Evolutionary conservation across 495 filamentous ascomycete genomes (phyloP).

Genomic region (Aspergillus nanangensis): DNA sequence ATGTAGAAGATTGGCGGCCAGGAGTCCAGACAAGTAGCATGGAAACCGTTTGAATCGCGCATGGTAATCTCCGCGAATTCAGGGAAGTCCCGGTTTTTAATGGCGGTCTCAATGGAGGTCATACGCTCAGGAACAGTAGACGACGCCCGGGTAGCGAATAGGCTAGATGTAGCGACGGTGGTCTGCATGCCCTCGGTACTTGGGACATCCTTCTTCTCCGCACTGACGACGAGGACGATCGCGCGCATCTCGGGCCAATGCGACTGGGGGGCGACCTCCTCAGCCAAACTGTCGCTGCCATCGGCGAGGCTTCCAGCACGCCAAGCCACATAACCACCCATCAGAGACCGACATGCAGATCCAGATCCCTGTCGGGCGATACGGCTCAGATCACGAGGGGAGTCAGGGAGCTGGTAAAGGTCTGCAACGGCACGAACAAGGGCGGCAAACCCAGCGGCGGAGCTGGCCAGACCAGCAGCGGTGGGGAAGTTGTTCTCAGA

Average conservation of each 20-base stretch:
- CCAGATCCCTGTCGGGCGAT: slow-evolving; percentile 96
- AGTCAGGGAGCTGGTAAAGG: slow-evolving; percentile 77
- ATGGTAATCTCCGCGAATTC: slow-evolving; percentile 88
- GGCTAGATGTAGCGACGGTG: slow-evolving; percentile 78
- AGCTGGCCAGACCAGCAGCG: slow-evolving; percentile 89
- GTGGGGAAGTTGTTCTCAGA: slow-evolving; percentile 99
- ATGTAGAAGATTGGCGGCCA: slow-evolving; percentile 97
- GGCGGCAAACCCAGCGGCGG: slow-evolving; percentile 91
- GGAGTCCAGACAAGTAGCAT: slow-evolving; percentile 90
- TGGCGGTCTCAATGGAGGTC: slow-evolving; percentile 80
- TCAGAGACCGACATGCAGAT: slow-evolving; percentile 84
- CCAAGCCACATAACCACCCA: slow-evolving; percentile 97
- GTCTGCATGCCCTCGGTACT: slow-evolving; percentile 94
- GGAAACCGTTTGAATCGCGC: slow-evolving; percentile 95
- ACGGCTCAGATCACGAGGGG: slow-evolving; percentile 72
- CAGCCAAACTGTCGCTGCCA: slow-evolving; percentile 78
- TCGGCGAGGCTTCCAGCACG: slow-evolving; percentile 65
- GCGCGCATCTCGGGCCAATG: slow-evolving; percentile 97
- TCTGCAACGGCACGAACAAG: slow-evolving; percentile 89
- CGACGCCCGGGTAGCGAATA: slow-evolving; percentile 70
- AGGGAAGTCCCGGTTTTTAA: slow-evolving; percentile 71
- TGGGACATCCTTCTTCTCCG: slow-evolving; percentile 90
- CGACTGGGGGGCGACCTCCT: slow-evolving; percentile 74
- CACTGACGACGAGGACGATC: slow-evolving; percentile 81
- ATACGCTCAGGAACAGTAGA: slow-evolving; percentile 79